Base-by-base conservation (phyloP, 208 protist species). In the Acanthamoeba divionensis region DNA sequence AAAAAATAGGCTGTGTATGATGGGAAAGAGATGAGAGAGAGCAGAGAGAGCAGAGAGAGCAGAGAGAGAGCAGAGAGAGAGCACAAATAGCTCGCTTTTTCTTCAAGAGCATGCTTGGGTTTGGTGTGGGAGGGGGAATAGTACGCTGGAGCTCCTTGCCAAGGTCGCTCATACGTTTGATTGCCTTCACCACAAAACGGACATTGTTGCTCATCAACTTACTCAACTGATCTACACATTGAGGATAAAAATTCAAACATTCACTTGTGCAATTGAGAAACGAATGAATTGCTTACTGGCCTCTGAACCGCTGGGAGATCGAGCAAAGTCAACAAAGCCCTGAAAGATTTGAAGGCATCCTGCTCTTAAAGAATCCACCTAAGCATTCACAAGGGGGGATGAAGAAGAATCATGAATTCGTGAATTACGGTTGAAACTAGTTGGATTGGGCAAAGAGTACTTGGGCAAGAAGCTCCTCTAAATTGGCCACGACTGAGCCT, bases 391-490 rank as follows among this genome's bases (percentile, higher is more conserved):
- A 10, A 26, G 6, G 8, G n/a, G 38, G 24, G 8, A 77, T 8
- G 15, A 44, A 77, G 38, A 13, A 77, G 6, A 41, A 80, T 29
- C 57, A n/a, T n/a, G 7, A 4, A 29, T 65, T 65, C 26, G 57
- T 65, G 8, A 75, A 69, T 29, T 36, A 21, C 62, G 15, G 24
- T 10, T 36, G 9, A 31, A 69, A 24, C 18, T 13, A 69, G 15
- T 69, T 48, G 5, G 18, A 33, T 13, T 0, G 36, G 31, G 73
- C 57, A 33, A 29, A 41, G 21, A 3, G 1, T 2, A 83, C 73
- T 54, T 83, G 73, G 48, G 41, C 26, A n/a, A 83, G 73, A n/a
- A 83, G 44, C 18, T 83, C 73, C 44, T 83, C 73, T 31, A 83
- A 62, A 31, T 83, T 83, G 45, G 48, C 31, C 2, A 83, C 31